phyloP scores from a whole-genome alignment of 495 filamentous ascomycete genomes.

The Daldinia childiae region DNA sequence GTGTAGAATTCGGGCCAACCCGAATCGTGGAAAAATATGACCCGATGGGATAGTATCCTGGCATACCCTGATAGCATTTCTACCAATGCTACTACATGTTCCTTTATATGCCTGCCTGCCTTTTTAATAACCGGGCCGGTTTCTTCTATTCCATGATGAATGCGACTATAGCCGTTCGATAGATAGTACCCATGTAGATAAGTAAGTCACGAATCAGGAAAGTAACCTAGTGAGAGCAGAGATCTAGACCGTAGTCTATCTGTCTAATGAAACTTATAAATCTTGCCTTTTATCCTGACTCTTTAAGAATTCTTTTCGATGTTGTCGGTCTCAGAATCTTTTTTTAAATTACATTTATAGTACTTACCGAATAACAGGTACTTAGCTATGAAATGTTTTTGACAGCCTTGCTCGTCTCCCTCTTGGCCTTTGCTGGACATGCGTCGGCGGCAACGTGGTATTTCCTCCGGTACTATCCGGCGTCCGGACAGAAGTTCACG shows the following conservation, averaged over 20 bases:
- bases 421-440: conserved; percentile 36
- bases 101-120: conserved; percentile 17
- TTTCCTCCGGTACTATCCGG: conserved; percentile 50
- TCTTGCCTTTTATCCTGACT: conserved; percentile 19
- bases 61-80: not conserved
- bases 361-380: not conserved
- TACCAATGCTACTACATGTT: conserved; percentile 1
- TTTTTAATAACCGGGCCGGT: conserved; percentile 24
- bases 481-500: conserved; percentile 48
- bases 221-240: not conserved
- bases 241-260: conserved; percentile 14
- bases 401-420: conserved; percentile 13
- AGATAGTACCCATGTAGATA: not conserved
- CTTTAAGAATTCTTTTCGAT: not conserved
- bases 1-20: not conserved
- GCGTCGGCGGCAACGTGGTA: conserved; percentile 48
- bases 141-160: conserved; percentile 5
- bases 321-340: not conserved
- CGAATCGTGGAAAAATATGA: conserved; percentile 35
- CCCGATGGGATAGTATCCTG: conserved; percentile 26
- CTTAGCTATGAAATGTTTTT: conserved; percentile 31
- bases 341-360: not conserved
- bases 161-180: conserved; percentile 8
- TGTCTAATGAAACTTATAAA: conserved; percentile 9
- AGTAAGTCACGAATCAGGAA: conserved; percentile 7